Evolutionary conservation across 441 rosid species (phyloP).

Genomic region (Erodium chrysanthum): DNA sequence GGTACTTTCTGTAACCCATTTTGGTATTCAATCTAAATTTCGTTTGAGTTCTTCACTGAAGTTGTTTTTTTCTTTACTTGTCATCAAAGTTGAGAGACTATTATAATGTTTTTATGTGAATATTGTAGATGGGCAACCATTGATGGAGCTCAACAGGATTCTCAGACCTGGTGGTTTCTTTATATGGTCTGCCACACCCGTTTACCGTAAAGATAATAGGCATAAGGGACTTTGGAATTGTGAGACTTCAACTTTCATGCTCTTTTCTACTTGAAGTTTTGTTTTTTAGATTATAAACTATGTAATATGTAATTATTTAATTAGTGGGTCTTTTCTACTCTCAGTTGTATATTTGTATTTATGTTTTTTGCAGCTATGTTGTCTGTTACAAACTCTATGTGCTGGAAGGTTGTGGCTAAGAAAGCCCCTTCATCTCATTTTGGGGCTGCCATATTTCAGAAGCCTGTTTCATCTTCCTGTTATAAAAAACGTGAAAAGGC

Average conservation of each 20-base stretch:
- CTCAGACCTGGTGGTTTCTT: slow-evolving; percentile 90
- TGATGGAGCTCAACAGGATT: slow-evolving; percentile 78
- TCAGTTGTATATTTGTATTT: not conserved
- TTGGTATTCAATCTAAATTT: slow-evolving; percentile 3
- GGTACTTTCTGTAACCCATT: slow-evolving; percentile 31
- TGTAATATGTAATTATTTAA: not conserved
- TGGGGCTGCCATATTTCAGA: slow-evolving; percentile 73
- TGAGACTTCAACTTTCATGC: not conserved
- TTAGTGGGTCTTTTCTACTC: not conserved
- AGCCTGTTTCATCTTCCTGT: slow-evolving; percentile 57
- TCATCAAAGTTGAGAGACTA: slow-evolving; percentile 10
- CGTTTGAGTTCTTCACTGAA: not conserved
- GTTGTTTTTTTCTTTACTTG: not conserved
- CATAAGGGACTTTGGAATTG: slow-evolving; percentile 59
- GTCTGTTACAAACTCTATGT: slow-evolving; percentile 54
- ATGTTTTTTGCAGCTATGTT: slow-evolving; percentile 50
- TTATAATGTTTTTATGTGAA: slow-evolving; percentile 10
- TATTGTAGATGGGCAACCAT: slow-evolving; percentile 72
- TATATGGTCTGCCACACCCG: slow-evolving; percentile 91
- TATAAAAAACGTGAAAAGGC: slow-evolving; percentile 41
- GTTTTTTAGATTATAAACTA: not conserved
- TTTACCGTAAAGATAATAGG: slow-evolving; percentile 51
- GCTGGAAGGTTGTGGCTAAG: slow-evolving; percentile 72
- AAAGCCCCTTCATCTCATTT: slow-evolving; percentile 46
- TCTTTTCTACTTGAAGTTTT: not conserved